Percentiles rank a stretch among this genome's conserved stretches.
These are phyloP conservation scores for Rubia yunnanensis DNA, from an alignment of 257 asterid species.

Conservation along the genomic window DNA sequence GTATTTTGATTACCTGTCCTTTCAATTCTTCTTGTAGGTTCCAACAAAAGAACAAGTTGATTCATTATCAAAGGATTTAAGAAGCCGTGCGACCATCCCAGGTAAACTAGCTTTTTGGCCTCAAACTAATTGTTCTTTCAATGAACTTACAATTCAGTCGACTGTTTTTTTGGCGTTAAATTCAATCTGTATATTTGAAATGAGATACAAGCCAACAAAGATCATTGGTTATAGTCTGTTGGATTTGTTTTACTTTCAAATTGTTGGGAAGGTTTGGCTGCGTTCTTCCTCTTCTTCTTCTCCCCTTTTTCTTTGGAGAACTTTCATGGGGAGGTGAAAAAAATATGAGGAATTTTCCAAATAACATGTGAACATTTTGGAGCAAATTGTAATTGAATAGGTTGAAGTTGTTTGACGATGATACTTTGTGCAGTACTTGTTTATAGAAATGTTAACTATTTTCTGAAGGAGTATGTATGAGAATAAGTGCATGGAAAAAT, in stretches of 20 bases:
- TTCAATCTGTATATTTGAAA: background rate
- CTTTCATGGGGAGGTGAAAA: background rate
- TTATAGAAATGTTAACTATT: background rate
- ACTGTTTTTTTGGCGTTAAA: background rate
- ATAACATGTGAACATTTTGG: background rate
- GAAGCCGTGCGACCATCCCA: constrained; percentile 82
- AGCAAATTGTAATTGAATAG: background rate
- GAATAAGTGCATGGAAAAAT: background rate
- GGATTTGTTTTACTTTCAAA: background rate
- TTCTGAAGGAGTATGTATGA: background rate
- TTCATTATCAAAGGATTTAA: constrained; percentile 77
- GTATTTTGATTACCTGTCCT: background rate
- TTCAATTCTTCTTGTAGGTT: constrained; percentile 39
- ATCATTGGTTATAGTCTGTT: background rate
- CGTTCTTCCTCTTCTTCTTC: background rate
- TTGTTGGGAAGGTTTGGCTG: background rate
- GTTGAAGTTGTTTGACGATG: background rate
- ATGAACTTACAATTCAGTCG: background rate
- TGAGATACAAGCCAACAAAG: background rate
- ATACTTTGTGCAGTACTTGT: background rate
- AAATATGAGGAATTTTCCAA: background rate
- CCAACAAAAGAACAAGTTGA: constrained; percentile 93
- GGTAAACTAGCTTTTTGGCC: constrained; percentile 39
- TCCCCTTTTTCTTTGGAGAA: background rate
- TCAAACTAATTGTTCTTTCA: constrained; percentile 1